phyloP scores from a whole-genome alignment of 306 rosid genomes.

The Begonia peltatifolia region DNA sequence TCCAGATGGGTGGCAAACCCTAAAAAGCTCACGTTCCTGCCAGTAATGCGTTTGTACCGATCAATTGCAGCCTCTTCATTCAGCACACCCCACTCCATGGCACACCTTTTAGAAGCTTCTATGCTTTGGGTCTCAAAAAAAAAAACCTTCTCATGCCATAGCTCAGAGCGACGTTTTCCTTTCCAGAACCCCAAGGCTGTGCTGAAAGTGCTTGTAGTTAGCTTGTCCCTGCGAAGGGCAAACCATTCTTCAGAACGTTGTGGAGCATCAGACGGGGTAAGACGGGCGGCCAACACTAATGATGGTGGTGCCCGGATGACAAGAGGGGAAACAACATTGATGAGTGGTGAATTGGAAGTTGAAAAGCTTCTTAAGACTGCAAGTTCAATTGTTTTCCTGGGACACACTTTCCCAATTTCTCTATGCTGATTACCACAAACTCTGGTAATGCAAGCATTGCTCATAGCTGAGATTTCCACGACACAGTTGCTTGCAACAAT shows the following conservation, averaged over 20 bases:
- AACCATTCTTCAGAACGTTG: slow-evolving; percentile 96
- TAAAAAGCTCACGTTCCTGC: slow-evolving; percentile 46
- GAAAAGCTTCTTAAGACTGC: slow-evolving; percentile 21
- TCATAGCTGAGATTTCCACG: slow-evolving; percentile 21
- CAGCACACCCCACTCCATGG: slow-evolving; percentile 89
- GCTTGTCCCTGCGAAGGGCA: slow-evolving; percentile 80
- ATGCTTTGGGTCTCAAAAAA: slow-evolving; percentile 20
- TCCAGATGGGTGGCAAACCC: slow-evolving; percentile 72
- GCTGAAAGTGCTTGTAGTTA: slow-evolving; percentile 88
- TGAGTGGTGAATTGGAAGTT: slow-evolving; percentile 11
- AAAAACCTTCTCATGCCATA: slow-evolving; percentile 83
- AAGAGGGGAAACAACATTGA: slow-evolving; percentile 15
- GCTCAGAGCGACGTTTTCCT: slow-evolving; percentile 60
- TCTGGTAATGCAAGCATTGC: slow-evolving; percentile 27
- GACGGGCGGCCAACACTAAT: slow-evolving; percentile 25
- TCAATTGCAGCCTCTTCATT: slow-evolving; percentile 67
- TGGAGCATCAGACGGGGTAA: slow-evolving; percentile 34
- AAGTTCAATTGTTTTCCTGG: slow-evolving; percentile 15
- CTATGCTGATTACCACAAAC: slow-evolving; percentile 20
- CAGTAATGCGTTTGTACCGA: slow-evolving; percentile 64
- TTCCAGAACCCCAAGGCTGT: slow-evolving; percentile 94
- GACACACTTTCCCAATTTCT: slow-evolving; percentile 14
- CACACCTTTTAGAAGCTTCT: slow-evolving; percentile 29
- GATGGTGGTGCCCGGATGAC: slow-evolving; percentile 23
- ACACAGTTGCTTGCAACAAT: slow-evolving; percentile 16